phyloP scores from a whole-genome alignment of 1,284 basidiomycete species.

The Mycosarcoma maydis region DNA sequence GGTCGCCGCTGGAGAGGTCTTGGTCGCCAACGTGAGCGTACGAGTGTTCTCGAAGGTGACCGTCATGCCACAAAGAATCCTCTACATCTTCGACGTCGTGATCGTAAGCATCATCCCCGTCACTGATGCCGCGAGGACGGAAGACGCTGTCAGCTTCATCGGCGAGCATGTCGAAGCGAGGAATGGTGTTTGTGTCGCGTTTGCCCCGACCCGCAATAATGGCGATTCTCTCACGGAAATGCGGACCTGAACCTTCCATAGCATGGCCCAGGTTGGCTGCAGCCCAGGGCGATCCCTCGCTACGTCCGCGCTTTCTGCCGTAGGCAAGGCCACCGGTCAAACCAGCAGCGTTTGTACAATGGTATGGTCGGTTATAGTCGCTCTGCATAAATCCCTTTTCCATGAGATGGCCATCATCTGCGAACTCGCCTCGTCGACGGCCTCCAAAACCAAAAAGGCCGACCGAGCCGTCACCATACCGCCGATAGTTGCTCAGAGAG shows the following conservation, averaged over 20 bases:
- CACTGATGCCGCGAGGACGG: constrained; percentile 5
- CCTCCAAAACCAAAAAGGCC: constrained; percentile 36
- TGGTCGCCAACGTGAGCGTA: constrained; percentile 27
- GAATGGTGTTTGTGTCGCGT: constrained; percentile 17
- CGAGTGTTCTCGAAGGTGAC: constrained; percentile 28
- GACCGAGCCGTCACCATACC: constrained; percentile 41
- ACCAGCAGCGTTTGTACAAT: constrained; percentile 11
- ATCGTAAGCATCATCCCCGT: constrained; percentile 5
- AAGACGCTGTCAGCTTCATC: constrained; percentile 52
- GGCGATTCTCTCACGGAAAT: constrained; percentile 53
- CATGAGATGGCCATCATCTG: constrained; percentile 41
- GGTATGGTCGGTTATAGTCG: constrained; percentile 35
- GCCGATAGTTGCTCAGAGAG: constrained; percentile 41
- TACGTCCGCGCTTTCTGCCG: constrained; percentile 25
- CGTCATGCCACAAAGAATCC: constrained; percentile 12
- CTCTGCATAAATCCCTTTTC: constrained; percentile 39
- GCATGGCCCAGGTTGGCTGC: constrained; percentile 56
- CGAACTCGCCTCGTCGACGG: constrained; percentile 6
- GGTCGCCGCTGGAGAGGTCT: constrained; percentile 38
- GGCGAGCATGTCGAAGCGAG: constrained; percentile 63
- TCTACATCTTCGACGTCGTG: constrained; percentile 32
- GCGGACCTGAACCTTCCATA: constrained; percentile 58
- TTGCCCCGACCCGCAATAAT: constrained; percentile 51
- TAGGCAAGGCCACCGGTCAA: constrained; percentile 13
- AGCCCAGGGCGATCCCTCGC: constrained; percentile 33